A percentile compares a stretch with the other conserved stretches of the same genome.
Evolutionary conservation across 1,284 basidiomycete species (phyloP).

Genomic region (Cutaneotrichosporon daszewskae): DNA sequence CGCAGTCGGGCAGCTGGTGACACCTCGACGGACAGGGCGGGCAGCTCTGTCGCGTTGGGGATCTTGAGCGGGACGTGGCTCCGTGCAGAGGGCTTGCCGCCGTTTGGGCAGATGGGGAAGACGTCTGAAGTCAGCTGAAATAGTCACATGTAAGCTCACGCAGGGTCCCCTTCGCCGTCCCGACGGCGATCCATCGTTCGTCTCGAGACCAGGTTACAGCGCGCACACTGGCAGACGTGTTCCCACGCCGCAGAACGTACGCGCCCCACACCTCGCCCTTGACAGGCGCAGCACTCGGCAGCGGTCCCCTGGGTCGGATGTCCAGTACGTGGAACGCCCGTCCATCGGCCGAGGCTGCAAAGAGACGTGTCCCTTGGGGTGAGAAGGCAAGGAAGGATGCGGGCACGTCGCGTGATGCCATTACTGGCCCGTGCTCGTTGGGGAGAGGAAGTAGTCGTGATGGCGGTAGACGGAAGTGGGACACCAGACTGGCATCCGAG

Average conservation of each 20-base stretch:
- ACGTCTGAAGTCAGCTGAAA: conserved; percentile 55
- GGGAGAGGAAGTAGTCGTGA: conserved; percentile 11
- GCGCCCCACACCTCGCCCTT: conserved; percentile 55
- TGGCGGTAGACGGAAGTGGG: conserved; percentile 39
- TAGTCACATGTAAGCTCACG: conserved; percentile 37
- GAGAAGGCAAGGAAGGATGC: conserved; percentile 58
- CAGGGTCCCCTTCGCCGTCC: conserved; percentile 51
- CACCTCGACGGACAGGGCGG: conserved; percentile 56
- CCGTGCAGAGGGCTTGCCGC: conserved; percentile 60
- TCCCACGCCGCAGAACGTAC: conserved; percentile 65
- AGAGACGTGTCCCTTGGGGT: conserved; percentile 56
- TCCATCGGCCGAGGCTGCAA: conserved; percentile 59
- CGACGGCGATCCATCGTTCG: conserved; percentile 65
- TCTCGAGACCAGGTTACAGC: conserved; percentile 55
- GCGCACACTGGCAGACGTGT: conserved; percentile 61
- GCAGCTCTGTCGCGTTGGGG: conserved; percentile 54
- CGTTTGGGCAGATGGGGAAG: conserved; percentile 69
- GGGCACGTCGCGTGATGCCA: conserved; percentile 43
- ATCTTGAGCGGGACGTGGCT: conserved; percentile 61
- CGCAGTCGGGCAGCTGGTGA: conserved; percentile 56
- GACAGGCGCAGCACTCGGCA: conserved; percentile 1
- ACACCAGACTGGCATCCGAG: conserved; percentile 12
- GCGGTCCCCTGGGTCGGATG: conserved; percentile 28
- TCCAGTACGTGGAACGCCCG: conserved; percentile 58
- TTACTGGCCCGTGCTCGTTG: background rate